Conservation (phyloP, 108 stramenopile genomes). For the Cyclotella baltica region DNA sequence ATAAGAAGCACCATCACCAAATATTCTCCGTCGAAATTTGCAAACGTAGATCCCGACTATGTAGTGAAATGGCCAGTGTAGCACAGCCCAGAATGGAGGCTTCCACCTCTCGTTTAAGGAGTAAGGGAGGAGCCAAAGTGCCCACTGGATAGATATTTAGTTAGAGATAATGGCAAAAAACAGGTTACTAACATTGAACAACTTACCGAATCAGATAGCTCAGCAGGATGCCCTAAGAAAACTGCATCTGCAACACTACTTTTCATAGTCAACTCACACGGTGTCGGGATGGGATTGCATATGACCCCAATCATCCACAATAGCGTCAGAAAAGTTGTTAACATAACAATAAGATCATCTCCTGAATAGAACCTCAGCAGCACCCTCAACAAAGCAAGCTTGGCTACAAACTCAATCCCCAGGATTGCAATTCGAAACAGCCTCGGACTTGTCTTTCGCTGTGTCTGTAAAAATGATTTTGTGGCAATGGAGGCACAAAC, state of each 20-base stretch:
- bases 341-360: not conserved
- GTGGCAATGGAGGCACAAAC: slow-evolving; percentile 18
- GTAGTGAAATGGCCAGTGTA: slow-evolving; percentile 60
- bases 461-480: slow-evolving; percentile 38
- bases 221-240: slow-evolving; percentile 57
- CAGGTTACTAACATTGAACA: too few relatives aligned
- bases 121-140: slow-evolving; percentile 65
- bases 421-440: slow-evolving; percentile 16
- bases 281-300: slow-evolving; percentile 29
- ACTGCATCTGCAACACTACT: slow-evolving; percentile 32
- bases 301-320: slow-evolving; percentile 47
- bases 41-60: slow-evolving; percentile 58
- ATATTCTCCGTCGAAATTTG: slow-evolving; percentile 51
- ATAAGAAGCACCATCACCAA: slow-evolving; percentile 55
- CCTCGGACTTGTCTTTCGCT: slow-evolving; percentile 17
- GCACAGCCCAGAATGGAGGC: slow-evolving; percentile 46
- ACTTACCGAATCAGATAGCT: slow-evolving; percentile 36
- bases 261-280: slow-evolving; percentile 26
- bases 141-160: slow-evolving; percentile 32
- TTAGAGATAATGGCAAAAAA: not conserved
- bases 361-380: slow-evolving; percentile 10
- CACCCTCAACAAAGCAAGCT: slow-evolving; percentile 21
- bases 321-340: slow-evolving; percentile 33
- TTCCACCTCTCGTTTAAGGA: slow-evolving; percentile 53
- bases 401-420: slow-evolving; percentile 27